These are phyloP conservation scores for Schwanniomyces occidentalis DNA, from an alignment of 805 yeast genomes.

Conservation along the genomic window DNA sequence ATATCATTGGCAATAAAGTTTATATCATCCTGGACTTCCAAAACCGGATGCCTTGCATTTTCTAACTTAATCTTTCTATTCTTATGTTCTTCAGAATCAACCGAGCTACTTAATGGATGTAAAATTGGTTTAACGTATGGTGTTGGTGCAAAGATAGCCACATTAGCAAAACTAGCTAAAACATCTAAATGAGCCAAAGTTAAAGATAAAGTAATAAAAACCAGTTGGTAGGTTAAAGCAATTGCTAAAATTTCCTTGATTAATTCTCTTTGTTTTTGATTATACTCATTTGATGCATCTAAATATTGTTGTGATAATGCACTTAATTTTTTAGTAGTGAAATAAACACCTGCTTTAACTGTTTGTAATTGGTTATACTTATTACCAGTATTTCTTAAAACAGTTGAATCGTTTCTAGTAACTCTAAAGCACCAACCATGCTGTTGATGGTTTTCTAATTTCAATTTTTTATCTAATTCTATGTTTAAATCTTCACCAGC, in stretches of 20 bases:
- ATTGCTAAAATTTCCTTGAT: constrained; percentile 83
- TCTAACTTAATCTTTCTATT: constrained; percentile 53
- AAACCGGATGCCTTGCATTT: constrained; percentile 92
- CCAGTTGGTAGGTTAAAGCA: constrained; percentile 77
- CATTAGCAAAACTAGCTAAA: constrained; percentile 80
- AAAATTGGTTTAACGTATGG: constrained; percentile 78
- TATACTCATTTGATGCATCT: constrained; percentile 65
- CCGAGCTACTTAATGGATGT: constrained; percentile 47
- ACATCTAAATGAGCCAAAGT: constrained; percentile 80
- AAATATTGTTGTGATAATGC: constrained; percentile 59
- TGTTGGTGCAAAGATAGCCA: constrained; percentile 71
- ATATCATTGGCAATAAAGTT: constrained; percentile 92
- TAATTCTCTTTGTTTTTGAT: constrained; percentile 70
- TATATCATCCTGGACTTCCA: constrained; percentile 89
- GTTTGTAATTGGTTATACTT: constrained; percentile 81
- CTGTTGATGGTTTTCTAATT: constrained; percentile 80
- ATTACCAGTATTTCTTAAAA: constrained; percentile 57
- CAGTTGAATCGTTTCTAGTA: constrained; percentile 85
- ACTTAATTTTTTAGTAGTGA: constrained; percentile 70
- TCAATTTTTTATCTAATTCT: constrained; percentile 85
- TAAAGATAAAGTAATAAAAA: constrained; percentile 66
- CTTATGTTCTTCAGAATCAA: constrained; percentile 22
- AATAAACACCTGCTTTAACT: constrained; percentile 92
- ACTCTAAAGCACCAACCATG: constrained; percentile 96
- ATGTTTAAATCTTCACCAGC: constrained; percentile 75